Percentiles rank a stretch among this genome's conserved stretches.
Evolutionary conservation across 1,284 basidiomycete genomes (phyloP).

Genomic region (Waitea zeae): DNA sequence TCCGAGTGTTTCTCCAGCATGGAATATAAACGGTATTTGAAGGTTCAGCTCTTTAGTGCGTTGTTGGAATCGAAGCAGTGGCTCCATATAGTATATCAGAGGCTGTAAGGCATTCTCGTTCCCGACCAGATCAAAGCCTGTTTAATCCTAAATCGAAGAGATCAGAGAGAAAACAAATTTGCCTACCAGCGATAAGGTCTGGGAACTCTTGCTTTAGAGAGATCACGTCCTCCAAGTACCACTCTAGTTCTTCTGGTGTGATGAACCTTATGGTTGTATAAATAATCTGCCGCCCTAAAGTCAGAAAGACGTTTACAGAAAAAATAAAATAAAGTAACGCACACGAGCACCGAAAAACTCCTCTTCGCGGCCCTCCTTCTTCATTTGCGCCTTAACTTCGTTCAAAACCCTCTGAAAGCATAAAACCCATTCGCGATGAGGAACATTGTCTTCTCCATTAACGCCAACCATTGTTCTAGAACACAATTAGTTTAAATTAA

Average conservation of each 20-base stretch:
- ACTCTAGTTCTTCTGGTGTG: slow-evolving; percentile 37
- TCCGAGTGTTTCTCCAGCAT: slow-evolving; percentile 63
- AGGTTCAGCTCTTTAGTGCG: slow-evolving; percentile 38
- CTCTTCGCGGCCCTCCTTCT: slow-evolving; percentile 28
- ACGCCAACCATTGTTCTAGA: slow-evolving; percentile 35
- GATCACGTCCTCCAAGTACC: slow-evolving; percentile 60
- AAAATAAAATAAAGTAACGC: too few species aligned
- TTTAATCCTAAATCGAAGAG: background rate
- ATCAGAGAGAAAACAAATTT: slow-evolving; percentile 1
- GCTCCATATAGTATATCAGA: slow-evolving; percentile 44
- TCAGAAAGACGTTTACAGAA: background rate
- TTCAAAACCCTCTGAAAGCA: slow-evolving; percentile 39
- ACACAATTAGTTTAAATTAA: slow-evolving; percentile 12
- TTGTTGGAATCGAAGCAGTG: slow-evolving; percentile 40
- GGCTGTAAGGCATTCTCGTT: slow-evolving; percentile 50
- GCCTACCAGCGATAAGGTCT: slow-evolving; percentile 45
- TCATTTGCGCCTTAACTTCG: slow-evolving; percentile 35
- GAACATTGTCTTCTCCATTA: slow-evolving; percentile 36
- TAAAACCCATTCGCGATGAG: slow-evolving; percentile 42
- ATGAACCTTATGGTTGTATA: slow-evolving; percentile 49
- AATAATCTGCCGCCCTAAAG: slow-evolving; percentile 31
- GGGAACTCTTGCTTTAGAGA: slow-evolving; percentile 58
- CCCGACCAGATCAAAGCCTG: slow-evolving; percentile 70
- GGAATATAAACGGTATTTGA: slow-evolving; percentile 64
- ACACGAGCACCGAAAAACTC: slow-evolving; percentile 53